phyloP scores from a whole-genome alignment of 169 alveolate genomes.

The Toxoplasma gondii region DNA sequence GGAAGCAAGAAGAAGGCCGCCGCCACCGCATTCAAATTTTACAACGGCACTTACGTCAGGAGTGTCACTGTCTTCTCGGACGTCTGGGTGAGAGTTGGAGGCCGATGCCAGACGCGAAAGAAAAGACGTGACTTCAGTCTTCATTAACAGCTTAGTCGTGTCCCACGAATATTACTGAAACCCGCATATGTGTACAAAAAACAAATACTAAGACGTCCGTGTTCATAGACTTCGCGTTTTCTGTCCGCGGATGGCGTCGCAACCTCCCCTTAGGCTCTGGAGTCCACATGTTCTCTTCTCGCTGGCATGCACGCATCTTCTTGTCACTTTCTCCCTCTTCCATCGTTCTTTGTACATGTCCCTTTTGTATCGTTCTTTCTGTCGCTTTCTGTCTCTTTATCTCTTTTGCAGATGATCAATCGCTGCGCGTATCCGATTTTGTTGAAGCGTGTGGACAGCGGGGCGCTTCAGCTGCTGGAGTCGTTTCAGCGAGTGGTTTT shows the following conservation, averaged over 20 bases:
- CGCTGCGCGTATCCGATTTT: conserved; percentile 44
- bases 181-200: neutral
- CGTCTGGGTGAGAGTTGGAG: conserved; percentile 42
- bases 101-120: neutral
- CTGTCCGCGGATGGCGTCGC: too few species aligned
- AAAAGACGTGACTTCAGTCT: neutral
- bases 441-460: conserved; percentile 50
- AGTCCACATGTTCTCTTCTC: too few species aligned
- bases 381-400: too few species aligned
- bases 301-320: too few species aligned
- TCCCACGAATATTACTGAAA: neutral
- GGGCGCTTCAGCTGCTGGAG: conserved; percentile 45
- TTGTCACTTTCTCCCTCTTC: too few species aligned
- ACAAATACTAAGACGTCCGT: too few species aligned
- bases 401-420: conserved; percentile 54
- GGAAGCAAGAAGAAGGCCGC: conserved; percentile 41
- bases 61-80: conserved; percentile 53
- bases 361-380: too few species aligned
- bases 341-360: too few species aligned
- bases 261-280: too few species aligned
- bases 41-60: conserved; percentile 60
- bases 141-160: neutral
- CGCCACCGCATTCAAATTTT: conserved; percentile 37
- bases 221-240: too few species aligned
- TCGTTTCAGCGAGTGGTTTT: conserved; percentile 51